A percentile compares a stretch with the other conserved stretches of the same genome.
Evolutionary conservation across 2,329 filamentous ascomycete species (phyloP).

Genomic region (Phoma sp.): DNA sequence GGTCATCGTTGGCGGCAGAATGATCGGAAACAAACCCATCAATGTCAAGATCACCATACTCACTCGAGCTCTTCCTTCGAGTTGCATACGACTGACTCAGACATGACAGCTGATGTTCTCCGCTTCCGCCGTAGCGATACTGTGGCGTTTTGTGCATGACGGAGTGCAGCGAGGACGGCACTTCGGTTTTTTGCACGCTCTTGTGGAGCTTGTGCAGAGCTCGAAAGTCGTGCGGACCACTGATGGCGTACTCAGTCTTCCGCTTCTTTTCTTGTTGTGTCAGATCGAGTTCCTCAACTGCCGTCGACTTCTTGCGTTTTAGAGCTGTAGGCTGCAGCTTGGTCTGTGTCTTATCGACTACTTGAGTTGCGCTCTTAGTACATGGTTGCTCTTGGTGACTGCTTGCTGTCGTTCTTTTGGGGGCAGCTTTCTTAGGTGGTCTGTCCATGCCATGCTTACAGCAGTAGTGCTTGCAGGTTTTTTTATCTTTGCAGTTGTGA

Average conservation of each 20-base stretch:
- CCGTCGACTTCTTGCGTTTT: constrained; percentile 32
- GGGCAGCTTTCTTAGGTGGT: constrained; percentile 54
- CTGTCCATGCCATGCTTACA: constrained; percentile 74
- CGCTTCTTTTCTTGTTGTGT: constrained; percentile 40
- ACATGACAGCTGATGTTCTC: constrained; percentile 32
- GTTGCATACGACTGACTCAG: constrained; percentile 3
- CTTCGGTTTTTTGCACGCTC: constrained; percentile 27
- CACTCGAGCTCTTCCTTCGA: constrained; percentile 25
- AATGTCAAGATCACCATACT: constrained; percentile 36
- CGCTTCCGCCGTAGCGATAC: constrained; percentile 34
- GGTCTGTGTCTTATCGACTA: constrained; percentile 30
- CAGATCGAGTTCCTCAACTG: constrained; percentile 41
- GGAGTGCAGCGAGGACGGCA: constrained; percentile 27
- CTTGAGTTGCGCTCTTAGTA: constrained; percentile 2
- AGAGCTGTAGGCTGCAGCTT: constrained; percentile 35
- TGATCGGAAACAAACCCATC: constrained; percentile 18
- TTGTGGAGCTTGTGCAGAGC: constrained; percentile 36
- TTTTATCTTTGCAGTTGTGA: constrained; percentile 70
- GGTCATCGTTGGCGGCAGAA: background rate
- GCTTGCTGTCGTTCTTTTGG: constrained; percentile 29
- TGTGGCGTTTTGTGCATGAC: constrained; percentile 37
- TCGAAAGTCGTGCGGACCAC: constrained; percentile 26
- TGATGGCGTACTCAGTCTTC: constrained; percentile 23
- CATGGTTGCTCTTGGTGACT: constrained; percentile 12
- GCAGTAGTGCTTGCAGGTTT: constrained; percentile 72